Base-by-base conservation (phyloP, 2,329 filamentous ascomycete species). In the Sarocladium brachiariae region DNA sequence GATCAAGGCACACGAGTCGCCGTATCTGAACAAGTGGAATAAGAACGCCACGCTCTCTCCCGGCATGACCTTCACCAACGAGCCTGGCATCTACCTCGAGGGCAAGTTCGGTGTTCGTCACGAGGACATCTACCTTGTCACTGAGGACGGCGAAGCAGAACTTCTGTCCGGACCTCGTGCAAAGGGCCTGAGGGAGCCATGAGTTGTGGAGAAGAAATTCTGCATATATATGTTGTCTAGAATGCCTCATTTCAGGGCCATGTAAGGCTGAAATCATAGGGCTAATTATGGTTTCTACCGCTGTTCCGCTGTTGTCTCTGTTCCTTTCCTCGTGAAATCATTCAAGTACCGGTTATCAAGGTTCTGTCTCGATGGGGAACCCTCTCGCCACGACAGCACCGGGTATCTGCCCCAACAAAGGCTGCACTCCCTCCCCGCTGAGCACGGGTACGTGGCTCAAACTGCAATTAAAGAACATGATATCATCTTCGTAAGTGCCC, bases 1-100 rank as follows among this genome's bases (percentile, higher is more conserved):
- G 0, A 83, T 85, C 59, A 84, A 84, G 63, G 80, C 80, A 1
- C 81, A 84, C 55, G 81, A 84, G 59, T 80, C 77, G 25, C 81
- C 80, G 0, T 84, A 84, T 55, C 64, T 84, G 27, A 82, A 84
- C 59, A 80, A 83, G 57, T 81, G 77, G 52, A 84, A 84, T 56
- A 66, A 65, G 2, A 63, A 59, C 2, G 65, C 68, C 0, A 57
- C 65, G 1, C 64, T 84, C 4, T 66, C 69, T 41, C 66, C 76
- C 0, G 80, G 81, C 0, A 84, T 84, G 80, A 72, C 74, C 0
- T 84, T 84, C 53, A 84, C 81, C 0, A 75, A 76, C 9, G 81
- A 85, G 64, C 81, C 81, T 0, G 81, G 81, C 0, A 74, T 84
- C 27, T 84, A 85, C 59, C 63, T 84, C 0, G 70, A 78, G 19